phyloP scores from a whole-genome alignment of 2,329 filamentous ascomycete genomes.

The Talaromyces marneffei region DNA sequence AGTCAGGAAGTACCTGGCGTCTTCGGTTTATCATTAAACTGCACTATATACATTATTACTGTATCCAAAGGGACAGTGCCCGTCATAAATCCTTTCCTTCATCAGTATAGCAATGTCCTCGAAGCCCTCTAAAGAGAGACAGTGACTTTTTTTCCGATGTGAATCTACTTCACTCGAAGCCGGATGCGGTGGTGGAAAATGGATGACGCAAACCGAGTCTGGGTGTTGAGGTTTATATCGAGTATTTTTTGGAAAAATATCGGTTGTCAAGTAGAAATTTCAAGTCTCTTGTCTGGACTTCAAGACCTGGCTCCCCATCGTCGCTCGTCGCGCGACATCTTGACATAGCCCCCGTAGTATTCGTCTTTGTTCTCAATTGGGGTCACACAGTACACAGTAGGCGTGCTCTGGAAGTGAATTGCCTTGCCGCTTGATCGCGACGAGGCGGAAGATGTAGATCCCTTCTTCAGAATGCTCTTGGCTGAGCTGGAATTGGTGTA shows the following conservation, averaged over 20 bases:
- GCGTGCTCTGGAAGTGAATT: slow-evolving; percentile 41
- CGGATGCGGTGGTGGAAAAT: slow-evolving; percentile 10
- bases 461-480: slow-evolving; percentile 47
- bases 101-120: slow-evolving; percentile 3
- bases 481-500: slow-evolving; percentile 42
- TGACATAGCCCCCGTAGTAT: slow-evolving; percentile 44
- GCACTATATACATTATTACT: slow-evolving; percentile 15
- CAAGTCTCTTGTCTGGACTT: neutral
- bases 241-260: neutral
- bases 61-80: neutral
- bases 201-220: slow-evolving; percentile 6
- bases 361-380: slow-evolving; percentile 46
- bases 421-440: slow-evolving; percentile 26
- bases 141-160: slow-evolving; percentile 11
- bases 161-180: slow-evolving; percentile 13
- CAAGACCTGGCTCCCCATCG: slow-evolving; percentile 31
- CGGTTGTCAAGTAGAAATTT: neutral
- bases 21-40: slow-evolving; percentile 10
- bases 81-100: slow-evolving; percentile 8
- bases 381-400: slow-evolving; percentile 43
- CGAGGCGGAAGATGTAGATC: slow-evolving; percentile 17
- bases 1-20: neutral
- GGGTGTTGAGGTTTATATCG: neutral
- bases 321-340: slow-evolving; percentile 43
- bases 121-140: neutral